Evolutionary conservation across 108 stramenopile species (phyloP), one percentile per base, ranked within the genome.

Genomic region (Cyclotella choctawhatcheeana): DNA sequence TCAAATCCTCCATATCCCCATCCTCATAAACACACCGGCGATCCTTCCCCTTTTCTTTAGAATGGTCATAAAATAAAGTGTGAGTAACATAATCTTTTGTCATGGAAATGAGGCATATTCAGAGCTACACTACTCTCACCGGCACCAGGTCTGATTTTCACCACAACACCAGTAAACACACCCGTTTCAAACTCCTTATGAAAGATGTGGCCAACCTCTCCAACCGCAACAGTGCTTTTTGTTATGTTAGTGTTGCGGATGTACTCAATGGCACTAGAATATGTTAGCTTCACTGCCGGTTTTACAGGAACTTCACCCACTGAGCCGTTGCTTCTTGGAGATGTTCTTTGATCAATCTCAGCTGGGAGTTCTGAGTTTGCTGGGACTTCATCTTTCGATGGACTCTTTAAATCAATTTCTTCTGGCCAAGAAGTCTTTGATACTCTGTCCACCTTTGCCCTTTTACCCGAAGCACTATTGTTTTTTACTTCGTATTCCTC

Each of bases 1-100:
- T 76, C 0, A 73, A 43, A 45, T 82, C 81, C 37, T 82, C 81
- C 7, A n/a, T 35, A 40, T 82, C 76, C 17, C 75, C 76, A 67
- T 82, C 81, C 32, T 82, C 65, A 34, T 82, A 73, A 16, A 51
- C n/a, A 58, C 73, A 74, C 0, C 78, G 66, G 16, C 78, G 67
- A 64, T 75, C 68, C 37, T 50, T 54, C 25, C 60, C 68, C 4
- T 44, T 17, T 33, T 30, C 75, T 69, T 43, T 17, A 2, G 20
- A 27, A 32, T 12, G n/a, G 1, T 32, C 18, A 20, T 64, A 21
- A 40, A 40, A n/a, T 48, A n/a, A 48, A 17, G 8, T n/a, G 4
- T 48, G 8, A 4, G 17, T n/a, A 48, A 48, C 12, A n/a, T 4
- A 48, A 48, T n/a, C 4, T 10, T n/a, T n/a, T n/a, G 17, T 48